phyloP scores from a whole-genome alignment of 106 monocot genomes.

The Cymbidium sinense region DNA sequence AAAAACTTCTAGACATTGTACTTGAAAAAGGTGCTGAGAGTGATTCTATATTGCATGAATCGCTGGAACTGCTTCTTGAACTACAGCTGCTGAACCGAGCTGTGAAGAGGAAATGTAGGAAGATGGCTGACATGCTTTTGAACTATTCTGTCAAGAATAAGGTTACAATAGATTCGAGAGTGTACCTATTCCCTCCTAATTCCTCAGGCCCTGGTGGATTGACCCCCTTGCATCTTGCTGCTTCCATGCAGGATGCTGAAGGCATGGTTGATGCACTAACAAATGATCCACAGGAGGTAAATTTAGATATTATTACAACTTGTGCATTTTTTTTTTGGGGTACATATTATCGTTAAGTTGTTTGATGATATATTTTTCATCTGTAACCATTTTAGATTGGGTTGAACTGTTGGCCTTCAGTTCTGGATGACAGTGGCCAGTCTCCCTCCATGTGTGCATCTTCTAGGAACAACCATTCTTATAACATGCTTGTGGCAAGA shows the following conservation, averaged over 20 bases:
- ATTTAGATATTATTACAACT: neutral
- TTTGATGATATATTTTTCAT: too few species aligned
- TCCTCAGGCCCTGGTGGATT: conserved; percentile 57
- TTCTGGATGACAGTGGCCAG: conserved; percentile 32
- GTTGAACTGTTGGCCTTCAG: conserved; percentile 32
- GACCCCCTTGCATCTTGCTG: conserved; percentile 89
- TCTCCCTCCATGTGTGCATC: conserved; percentile 36
- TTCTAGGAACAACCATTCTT: conserved; percentile 29
- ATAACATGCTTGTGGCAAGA: conserved; percentile 31
- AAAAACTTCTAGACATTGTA: conserved; percentile 63
- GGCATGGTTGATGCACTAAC: conserved; percentile 83
- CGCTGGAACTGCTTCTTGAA: conserved; percentile 58
- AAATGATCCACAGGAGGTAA: conserved; percentile 83
- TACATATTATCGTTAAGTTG: too few species aligned
- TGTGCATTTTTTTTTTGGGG: too few species aligned
- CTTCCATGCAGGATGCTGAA: conserved; percentile 52
- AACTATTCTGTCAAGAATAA: conserved; percentile 26
- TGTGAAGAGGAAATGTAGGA: conserved; percentile 72
- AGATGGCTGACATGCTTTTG: conserved; percentile 84
- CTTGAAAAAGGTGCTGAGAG: conserved; percentile 36
- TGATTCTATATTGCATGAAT: conserved; percentile 37
- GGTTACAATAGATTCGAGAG: conserved; percentile 8
- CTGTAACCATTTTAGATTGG: conserved; percentile 25
- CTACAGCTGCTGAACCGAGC: conserved; percentile 78
- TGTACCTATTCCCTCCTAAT: conserved; percentile 69